phyloP scores from a whole-genome alignment of 2,329 filamentous ascomycete species.

The Fusarium circinatum region DNA sequence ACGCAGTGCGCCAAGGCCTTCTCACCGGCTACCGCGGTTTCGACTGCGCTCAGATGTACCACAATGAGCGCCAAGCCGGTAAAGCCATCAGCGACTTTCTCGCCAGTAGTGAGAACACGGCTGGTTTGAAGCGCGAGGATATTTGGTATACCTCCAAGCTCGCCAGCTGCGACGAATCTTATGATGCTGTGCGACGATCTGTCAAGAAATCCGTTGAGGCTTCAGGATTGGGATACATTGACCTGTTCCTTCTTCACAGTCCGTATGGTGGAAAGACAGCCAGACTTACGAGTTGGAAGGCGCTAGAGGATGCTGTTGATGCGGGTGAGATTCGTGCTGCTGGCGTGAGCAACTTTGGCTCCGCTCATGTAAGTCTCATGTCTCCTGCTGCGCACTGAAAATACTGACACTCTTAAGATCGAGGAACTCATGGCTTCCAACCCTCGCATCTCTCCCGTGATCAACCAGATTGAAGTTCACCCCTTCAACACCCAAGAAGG shows the following conservation, averaged over 20 bases:
- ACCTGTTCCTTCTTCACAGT: slow-evolving; percentile 82
- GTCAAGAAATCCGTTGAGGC: slow-evolving; percentile 73
- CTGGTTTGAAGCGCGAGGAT: slow-evolving; percentile 70
- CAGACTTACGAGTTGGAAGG: slow-evolving; percentile 78
- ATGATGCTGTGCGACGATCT: slow-evolving; percentile 72
- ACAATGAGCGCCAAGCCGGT: slow-evolving; percentile 78
- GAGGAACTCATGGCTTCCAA: slow-evolving; percentile 74
- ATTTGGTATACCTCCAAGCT: slow-evolving; percentile 86
- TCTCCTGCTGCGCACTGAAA: fast-evolving
- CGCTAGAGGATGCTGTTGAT: slow-evolving; percentile 78
- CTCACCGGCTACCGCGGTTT: slow-evolving; percentile 63
- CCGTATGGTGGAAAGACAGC: slow-evolving; percentile 78
- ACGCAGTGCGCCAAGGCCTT: slow-evolving; percentile 68
- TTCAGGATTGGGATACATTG: slow-evolving; percentile 78
- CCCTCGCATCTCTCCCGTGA: slow-evolving; percentile 70
- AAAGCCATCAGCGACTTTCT: slow-evolving; percentile 71
- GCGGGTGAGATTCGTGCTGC: slow-evolving; percentile 76
- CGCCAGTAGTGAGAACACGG: slow-evolving; percentile 56
- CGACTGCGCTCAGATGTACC: slow-evolving; percentile 65
- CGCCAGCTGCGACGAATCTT: slow-evolving; percentile 70
- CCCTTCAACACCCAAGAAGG: slow-evolving; percentile 80
- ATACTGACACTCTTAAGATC: slow-evolving; percentile 55
- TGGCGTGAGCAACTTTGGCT: slow-evolving; percentile 83
- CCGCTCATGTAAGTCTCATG: slow-evolving; percentile 69
- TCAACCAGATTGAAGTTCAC: slow-evolving; percentile 86